Conservation (phyloP, 2,329 filamentous ascomycete genomes). For the Alternaria sp. region DNA sequence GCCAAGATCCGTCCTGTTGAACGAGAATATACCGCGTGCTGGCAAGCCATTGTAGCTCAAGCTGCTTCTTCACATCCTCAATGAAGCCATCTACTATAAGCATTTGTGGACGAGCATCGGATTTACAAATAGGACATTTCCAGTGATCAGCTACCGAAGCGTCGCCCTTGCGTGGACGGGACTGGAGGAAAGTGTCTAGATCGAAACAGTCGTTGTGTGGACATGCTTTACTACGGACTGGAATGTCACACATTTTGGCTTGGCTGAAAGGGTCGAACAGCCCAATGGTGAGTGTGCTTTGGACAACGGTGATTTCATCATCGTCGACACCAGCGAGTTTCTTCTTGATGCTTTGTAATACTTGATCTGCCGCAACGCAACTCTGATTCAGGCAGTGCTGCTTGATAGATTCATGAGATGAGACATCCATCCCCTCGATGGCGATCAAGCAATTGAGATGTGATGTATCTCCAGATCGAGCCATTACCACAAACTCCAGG, state of each 20-base stretch:
- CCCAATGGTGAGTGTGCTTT: slow-evolving; percentile 53
- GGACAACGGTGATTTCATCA: slow-evolving; percentile 56
- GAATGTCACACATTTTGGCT: slow-evolving; percentile 68
- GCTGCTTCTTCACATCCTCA: slow-evolving; percentile 64
- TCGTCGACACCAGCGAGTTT: slow-evolving; percentile 69
- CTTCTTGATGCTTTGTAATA: slow-evolving; percentile 66
- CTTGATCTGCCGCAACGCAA: slow-evolving; percentile 58
- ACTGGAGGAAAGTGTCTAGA: slow-evolving; percentile 77
- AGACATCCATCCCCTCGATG: slow-evolving; percentile 73
- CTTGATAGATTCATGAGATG: slow-evolving; percentile 53
- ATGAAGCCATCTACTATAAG: slow-evolving; percentile 81
- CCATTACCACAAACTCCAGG: slow-evolving; percentile 60
- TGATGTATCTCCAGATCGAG: slow-evolving; percentile 42
- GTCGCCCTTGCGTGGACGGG: slow-evolving; percentile 32
- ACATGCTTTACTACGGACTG: slow-evolving; percentile 76
- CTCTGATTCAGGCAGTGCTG: slow-evolving; percentile 27
- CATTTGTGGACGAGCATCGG: slow-evolving; percentile 77
- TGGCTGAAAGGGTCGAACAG: slow-evolving; percentile 59
- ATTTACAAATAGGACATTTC: slow-evolving; percentile 85
- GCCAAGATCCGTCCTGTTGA: slow-evolving; percentile 72
- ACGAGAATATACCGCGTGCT: slow-evolving; percentile 70
- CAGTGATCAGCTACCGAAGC: slow-evolving; percentile 70
- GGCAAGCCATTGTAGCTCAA: slow-evolving; percentile 61
- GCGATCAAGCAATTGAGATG: slow-evolving; percentile 67
- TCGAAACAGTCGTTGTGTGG: slow-evolving; percentile 90